Base-by-base conservation (phyloP, 2,329 filamentous ascomycete genomes). In the Zarea fungicola region DNA sequence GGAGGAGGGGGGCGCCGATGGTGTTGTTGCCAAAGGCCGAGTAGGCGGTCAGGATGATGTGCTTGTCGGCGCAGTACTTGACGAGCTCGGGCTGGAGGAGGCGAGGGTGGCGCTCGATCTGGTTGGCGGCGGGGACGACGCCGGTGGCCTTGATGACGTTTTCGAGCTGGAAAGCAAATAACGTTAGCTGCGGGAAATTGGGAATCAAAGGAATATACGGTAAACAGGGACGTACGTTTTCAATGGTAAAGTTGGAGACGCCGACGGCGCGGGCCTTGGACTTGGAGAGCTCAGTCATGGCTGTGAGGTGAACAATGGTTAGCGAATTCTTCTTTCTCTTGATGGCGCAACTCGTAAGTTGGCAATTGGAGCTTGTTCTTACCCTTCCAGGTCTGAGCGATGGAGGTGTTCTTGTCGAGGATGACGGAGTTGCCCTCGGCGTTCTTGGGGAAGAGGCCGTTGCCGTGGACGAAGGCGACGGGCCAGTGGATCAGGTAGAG, bases 201-300 rank as follows among this genome's bases (percentile, higher is more conserved):
- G 16, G 39, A 10, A 23, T 9, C 21, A 11, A 25, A 16, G 2
- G 6, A 13, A 14, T 3, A 5, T 14, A 13, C 31, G 1, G 10
- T 5, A 19, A 16, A n/a, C 16, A 13, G 29, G 23, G 16, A 55
- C 63, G 29, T 61, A 65, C 65, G 55, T 70, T 65, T 65, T 77
- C 76, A 62, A 85, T 78, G 60, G 73, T 77, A 60, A 87, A 88
- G 75, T 89, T 89, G 65, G 83, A 87, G 55, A 89, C 83, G 62
- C 84, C 84, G 57, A 87, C 80, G 67, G 83, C 80, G 63, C 75
- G 76, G 55, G 77, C 79, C 65, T 85, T 85, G 56, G 69, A 72
- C 56, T 74, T 78, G 52, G 77, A 76, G 14, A 84, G 75, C 66
- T 79, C 69, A 52, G 77, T 78, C 61, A 81, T 60, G 46, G 70